These are phyloP conservation scores for Hypoxylon sp. DNA, from an alignment of 2,329 filamentous ascomycete genomes.

Conservation along the genomic window DNA sequence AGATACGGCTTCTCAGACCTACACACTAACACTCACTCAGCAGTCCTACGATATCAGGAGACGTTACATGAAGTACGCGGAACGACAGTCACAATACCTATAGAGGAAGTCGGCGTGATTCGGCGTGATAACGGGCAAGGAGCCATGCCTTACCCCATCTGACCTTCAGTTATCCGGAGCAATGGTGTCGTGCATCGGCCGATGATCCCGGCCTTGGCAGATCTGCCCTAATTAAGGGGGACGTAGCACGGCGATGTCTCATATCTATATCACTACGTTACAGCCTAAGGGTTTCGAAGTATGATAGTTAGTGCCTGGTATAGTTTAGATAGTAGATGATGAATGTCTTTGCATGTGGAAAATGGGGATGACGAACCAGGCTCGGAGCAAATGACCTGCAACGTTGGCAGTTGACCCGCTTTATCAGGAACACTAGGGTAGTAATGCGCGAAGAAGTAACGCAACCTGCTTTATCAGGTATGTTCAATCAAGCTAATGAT, in stretches of 20 bases:
- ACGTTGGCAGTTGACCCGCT: conserved; percentile 40
- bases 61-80: conserved; percentile 48
- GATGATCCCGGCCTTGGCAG: conserved; percentile 42
- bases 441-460: conserved; percentile 23
- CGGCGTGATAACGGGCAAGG: conserved; percentile 38
- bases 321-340: conserved; percentile 16
- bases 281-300: conserved; percentile 9
- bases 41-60: conserved; percentile 36
- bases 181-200: conserved; percentile 39
- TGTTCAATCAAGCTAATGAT: conserved; percentile 8
- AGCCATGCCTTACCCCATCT: conserved; percentile 38
- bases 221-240: conserved; percentile 29
- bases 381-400: conserved; percentile 36
- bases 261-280: conserved; percentile 42
- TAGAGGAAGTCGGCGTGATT: conserved; percentile 41
- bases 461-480: conserved; percentile 30
- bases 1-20: conserved; percentile 13
- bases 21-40: conserved; percentile 3
- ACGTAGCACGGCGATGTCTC: conserved; percentile 35
- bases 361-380: conserved; percentile 23
- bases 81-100: conserved; percentile 31
- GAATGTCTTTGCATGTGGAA: conserved; percentile 16
- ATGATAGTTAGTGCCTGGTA: not conserved
- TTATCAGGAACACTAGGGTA: conserved; percentile 40
- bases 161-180: conserved; percentile 29